Evolutionary conservation across 306 rosid genomes (phyloP).

Genomic region (Spatholobus suberectus): DNA sequence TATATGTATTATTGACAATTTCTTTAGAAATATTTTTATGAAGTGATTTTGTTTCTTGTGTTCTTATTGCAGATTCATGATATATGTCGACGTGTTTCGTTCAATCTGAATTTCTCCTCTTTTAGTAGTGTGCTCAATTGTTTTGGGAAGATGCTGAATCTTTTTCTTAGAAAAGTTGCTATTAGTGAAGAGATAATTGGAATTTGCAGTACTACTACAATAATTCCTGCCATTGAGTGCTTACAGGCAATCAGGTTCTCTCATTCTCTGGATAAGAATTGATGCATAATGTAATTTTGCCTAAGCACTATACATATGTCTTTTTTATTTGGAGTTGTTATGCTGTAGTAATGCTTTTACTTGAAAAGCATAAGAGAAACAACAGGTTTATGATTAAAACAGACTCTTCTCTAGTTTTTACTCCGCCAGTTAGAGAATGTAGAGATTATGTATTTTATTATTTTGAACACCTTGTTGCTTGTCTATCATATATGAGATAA

Average conservation of each 20-base stretch:
- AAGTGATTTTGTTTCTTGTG: neutral
- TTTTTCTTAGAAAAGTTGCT: constrained; percentile 48
- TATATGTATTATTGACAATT: neutral
- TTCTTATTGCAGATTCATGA: constrained; percentile 63
- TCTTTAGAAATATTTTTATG: neutral
- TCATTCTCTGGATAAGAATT: constrained; percentile 7
- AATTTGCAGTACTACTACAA: constrained; percentile 39
- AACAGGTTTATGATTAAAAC: neutral
- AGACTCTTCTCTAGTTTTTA: neutral
- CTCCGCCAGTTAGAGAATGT: neutral
- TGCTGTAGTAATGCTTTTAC: constrained; percentile 6
- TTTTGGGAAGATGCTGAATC: constrained; percentile 56
- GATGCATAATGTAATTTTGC: constrained; percentile 27
- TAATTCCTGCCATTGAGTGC: constrained; percentile 57
- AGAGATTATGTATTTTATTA: neutral
- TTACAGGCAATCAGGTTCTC: constrained; percentile 72
- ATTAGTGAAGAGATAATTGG: constrained; percentile 26
- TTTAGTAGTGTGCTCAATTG: constrained; percentile 58
- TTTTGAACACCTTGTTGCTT: neutral
- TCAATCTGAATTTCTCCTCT: constrained; percentile 64
- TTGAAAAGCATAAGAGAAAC: neutral
- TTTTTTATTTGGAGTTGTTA: neutral
- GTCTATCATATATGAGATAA: neutral
- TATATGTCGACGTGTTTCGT: constrained; percentile 56
- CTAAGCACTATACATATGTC: neutral